phyloP scores from a whole-genome alignment of 345 rosid genomes.

The Combretum micranthum region DNA sequence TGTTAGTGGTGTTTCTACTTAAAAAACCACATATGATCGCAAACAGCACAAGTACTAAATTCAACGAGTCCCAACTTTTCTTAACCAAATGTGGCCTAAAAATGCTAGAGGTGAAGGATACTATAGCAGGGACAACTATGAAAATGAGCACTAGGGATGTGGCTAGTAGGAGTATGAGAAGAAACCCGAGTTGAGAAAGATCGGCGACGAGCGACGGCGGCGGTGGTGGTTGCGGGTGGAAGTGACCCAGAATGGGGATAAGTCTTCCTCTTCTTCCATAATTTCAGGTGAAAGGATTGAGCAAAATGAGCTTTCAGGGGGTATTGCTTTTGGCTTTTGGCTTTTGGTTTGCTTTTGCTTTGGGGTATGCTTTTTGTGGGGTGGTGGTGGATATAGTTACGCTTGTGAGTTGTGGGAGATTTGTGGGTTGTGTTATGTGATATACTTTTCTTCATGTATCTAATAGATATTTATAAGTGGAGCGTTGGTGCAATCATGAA shows the following conservation, averaged over 20 bases:
- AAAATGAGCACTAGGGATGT: slow-evolving; percentile 37
- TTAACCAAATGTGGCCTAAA: slow-evolving; percentile 55
- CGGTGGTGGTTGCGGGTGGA: slow-evolving; percentile 21
- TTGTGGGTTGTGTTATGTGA: too few species aligned
- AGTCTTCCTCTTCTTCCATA: slow-evolving; percentile 52
- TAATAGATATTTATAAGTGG: not conserved
- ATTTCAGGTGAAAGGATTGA: too few species aligned
- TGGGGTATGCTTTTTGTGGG: not conserved
- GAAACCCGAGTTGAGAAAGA: slow-evolving; percentile 13
- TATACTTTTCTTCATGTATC: too few species aligned
- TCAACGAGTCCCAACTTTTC: slow-evolving; percentile 70
- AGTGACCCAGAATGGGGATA: slow-evolving; percentile 67
- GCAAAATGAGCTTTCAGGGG: not conserved
- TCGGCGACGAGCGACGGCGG: slow-evolving; percentile 25
- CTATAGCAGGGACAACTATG: slow-evolving; percentile 41
- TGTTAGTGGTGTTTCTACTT: slow-evolving; percentile 27
- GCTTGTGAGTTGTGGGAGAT: not conserved
- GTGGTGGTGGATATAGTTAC: not conserved
- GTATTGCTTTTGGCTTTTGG: not conserved
- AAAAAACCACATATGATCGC: slow-evolving; percentile 77
- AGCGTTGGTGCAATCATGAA: slow-evolving; percentile 6
- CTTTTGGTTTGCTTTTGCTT: not conserved
- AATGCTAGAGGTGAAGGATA: slow-evolving; percentile 46
- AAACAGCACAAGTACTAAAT: slow-evolving; percentile 62
- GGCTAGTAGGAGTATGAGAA: slow-evolving; percentile 25